Percentiles rank a stretch among this genome's conserved stretches.
phyloP scores from a whole-genome alignment of 225 moss, liverwort and hornwort genomes.

The Physcomitrium patens region DNA sequence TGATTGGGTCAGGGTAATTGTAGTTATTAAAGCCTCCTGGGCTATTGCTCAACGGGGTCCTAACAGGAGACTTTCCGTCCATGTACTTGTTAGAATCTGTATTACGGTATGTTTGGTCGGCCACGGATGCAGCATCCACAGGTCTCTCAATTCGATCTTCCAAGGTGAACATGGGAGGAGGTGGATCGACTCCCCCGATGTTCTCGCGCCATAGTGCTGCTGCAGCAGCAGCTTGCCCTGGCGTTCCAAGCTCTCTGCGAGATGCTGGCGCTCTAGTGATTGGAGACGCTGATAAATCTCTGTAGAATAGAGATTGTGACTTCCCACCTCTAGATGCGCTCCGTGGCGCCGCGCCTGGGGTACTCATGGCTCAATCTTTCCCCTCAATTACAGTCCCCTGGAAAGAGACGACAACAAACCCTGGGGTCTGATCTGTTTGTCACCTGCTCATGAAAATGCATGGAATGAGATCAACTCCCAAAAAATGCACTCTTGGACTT shows the following conservation, averaged over 20 bases:
- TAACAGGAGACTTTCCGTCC: slow-evolving; percentile 48
- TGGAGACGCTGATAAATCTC: slow-evolving; percentile 87
- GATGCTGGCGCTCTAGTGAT: slow-evolving; percentile 56
- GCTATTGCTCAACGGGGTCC: slow-evolving; percentile 50
- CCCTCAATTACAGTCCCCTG: background rate
- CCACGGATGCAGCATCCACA: slow-evolving; percentile 51
- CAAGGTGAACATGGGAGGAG: slow-evolving; percentile 93
- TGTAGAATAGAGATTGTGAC: slow-evolving; percentile 92
- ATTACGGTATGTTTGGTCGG: slow-evolving; percentile 66
- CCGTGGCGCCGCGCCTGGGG: slow-evolving; percentile 62
- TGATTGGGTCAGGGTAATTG: slow-evolving; percentile 56
- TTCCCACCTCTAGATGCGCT: slow-evolving; percentile 60
- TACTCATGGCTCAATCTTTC: slow-evolving; percentile 49
- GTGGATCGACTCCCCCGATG: slow-evolving; percentile 78
- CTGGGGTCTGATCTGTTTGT: slow-evolving; percentile 23
- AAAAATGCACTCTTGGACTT: background rate
- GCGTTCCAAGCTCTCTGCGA: slow-evolving; percentile 62
- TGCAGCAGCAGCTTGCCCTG: slow-evolving; percentile 76
- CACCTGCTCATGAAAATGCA: slow-evolving; percentile 18
- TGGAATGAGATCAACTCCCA: background rate
- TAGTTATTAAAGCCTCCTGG: slow-evolving; percentile 56
- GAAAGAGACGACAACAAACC: background rate
- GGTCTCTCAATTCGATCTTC: slow-evolving; percentile 90
- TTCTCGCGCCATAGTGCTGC: slow-evolving; percentile 83
- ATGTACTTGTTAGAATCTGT: slow-evolving; percentile 47